Conservation (phyloP, 306 rosid species). For the Prunus mongolica region DNA sequence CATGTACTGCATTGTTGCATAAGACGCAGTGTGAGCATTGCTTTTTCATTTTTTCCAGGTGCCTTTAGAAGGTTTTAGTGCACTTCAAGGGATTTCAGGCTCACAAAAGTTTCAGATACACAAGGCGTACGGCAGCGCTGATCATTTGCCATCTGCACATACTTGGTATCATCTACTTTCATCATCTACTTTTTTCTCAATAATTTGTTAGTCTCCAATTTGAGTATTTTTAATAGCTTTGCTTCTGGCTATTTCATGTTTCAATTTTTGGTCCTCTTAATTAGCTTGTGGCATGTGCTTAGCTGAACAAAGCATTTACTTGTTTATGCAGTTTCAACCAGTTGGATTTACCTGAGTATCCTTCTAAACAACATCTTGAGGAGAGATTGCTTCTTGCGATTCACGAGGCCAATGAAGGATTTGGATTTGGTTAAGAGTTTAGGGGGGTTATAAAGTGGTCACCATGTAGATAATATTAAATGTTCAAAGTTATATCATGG, state of each 20-base stretch:
- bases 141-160: constrained; percentile 99
- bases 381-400: constrained; percentile 87
- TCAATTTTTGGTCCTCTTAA: background rate
- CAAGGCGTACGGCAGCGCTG: constrained; percentile 94
- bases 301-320: background rate
- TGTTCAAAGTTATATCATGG: constrained; percentile 35
- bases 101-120: constrained; percentile 98
- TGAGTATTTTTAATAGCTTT: too few relatives aligned
- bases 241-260: background rate
- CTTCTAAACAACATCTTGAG: constrained; percentile 83
- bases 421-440: constrained; percentile 72
- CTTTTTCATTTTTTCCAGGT: constrained; percentile 52
- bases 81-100: constrained; percentile 99
- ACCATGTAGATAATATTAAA: constrained; percentile 45
- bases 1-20: background rate
- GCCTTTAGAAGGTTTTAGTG: constrained; percentile 97
- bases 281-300: too few relatives aligned
- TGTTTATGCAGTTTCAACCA: constrained; percentile 83
- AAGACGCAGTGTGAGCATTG: background rate
- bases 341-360: constrained; percentile 94
- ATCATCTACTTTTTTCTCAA: background rate
- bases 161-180: constrained; percentile 58
- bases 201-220: background rate
- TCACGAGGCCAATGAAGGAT: constrained; percentile 95
- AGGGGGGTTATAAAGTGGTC: constrained; percentile 1